Conservation (phyloP, 352 stramenopile species). For the Globisporangium spinosum region DNA sequence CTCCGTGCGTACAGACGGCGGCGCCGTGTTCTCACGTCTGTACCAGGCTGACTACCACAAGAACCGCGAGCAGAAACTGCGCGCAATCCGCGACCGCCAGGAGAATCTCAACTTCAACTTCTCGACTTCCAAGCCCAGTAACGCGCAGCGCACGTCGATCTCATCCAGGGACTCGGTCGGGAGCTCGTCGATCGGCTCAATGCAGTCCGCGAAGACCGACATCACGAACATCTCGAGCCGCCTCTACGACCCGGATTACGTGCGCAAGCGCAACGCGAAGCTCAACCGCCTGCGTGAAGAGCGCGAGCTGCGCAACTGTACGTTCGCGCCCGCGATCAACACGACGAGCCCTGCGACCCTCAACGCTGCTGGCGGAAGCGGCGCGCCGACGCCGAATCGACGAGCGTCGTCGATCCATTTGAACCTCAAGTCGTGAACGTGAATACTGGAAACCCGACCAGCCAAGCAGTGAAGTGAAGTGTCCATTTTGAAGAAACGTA, state of each 20-base stretch:
- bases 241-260: slow-evolving; percentile 83
- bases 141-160: slow-evolving; percentile 31
- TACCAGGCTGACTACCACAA: slow-evolving; percentile 86
- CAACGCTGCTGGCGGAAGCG: slow-evolving; percentile 14
- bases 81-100: slow-evolving; percentile 57
- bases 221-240: slow-evolving; percentile 71
- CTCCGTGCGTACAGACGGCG: slow-evolving; percentile 72
- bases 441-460: background rate
- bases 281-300: slow-evolving; percentile 75
- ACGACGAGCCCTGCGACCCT: slow-evolving; percentile 22
- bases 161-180: slow-evolving; percentile 65
- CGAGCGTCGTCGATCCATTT: slow-evolving; percentile 14
- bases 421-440: slow-evolving; percentile 13
- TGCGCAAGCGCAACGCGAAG: slow-evolving; percentile 70
- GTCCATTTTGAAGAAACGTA: slow-evolving; percentile 2
- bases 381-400: slow-evolving; percentile 2
- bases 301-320: slow-evolving; percentile 78
- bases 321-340: slow-evolving; percentile 72
- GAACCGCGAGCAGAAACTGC: slow-evolving; percentile 66
- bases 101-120: slow-evolving; percentile 58
- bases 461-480: background rate
- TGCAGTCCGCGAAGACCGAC: slow-evolving; percentile 76
- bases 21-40: slow-evolving; percentile 75
- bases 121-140: slow-evolving; percentile 42
- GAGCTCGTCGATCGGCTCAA: slow-evolving; percentile 53